These are phyloP conservation scores for Theobroma grandiflorum DNA, from an alignment of 441 rosid species.

Conservation along the genomic window DNA sequence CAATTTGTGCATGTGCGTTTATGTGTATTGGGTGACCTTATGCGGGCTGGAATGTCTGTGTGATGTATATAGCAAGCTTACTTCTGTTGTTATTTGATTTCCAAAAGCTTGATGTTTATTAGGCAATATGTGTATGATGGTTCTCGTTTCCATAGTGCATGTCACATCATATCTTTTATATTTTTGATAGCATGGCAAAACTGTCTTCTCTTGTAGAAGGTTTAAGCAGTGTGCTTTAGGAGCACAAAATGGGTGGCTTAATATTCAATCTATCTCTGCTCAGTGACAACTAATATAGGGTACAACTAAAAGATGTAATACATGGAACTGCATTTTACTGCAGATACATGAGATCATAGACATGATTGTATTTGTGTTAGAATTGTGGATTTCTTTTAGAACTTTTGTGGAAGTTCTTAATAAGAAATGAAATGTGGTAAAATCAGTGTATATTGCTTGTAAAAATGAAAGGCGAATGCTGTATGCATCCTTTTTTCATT, in stretches of 20 bases:
- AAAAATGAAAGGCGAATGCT: not conserved
- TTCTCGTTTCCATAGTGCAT: not conserved
- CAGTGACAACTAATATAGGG: not conserved
- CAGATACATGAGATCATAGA: not conserved
- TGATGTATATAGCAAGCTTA: not conserved
- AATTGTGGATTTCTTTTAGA: not conserved
- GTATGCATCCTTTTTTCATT: not conserved
- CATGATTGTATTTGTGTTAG: not conserved
- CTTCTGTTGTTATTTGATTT: not conserved
- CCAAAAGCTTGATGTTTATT: not conserved
- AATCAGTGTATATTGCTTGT: conserved; percentile 8
- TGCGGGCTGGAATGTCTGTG: not conserved
- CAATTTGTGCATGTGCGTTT: not conserved
- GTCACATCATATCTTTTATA: not conserved
- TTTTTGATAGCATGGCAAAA: not conserved
- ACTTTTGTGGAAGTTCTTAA: not conserved
- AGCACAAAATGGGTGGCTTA: not conserved
- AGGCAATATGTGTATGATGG: not conserved
- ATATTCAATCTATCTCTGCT: not conserved
- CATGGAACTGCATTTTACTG: not conserved
- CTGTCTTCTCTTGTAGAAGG: not conserved
- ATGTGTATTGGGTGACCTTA: not conserved
- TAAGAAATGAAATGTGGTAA: not conserved
- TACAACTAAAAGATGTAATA: not conserved
- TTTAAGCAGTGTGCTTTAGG: not conserved